Evolutionary conservation across 768 basidiomycete genomes (phyloP).

Genomic region (Mycena capillaripes): DNA sequence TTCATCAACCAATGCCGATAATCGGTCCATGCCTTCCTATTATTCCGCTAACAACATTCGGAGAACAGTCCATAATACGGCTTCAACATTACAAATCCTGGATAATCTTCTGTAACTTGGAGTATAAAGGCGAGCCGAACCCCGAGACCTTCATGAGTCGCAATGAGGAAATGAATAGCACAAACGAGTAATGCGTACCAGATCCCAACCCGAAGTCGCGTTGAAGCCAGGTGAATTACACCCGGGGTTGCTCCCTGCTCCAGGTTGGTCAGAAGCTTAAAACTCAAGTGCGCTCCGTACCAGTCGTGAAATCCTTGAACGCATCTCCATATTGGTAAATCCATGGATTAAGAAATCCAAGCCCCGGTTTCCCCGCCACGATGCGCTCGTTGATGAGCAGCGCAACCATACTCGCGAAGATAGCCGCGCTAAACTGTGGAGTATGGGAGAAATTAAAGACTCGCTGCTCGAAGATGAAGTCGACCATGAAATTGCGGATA

Average conservation of each 20-base stretch:
- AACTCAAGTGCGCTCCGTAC: no score
- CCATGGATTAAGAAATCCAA: slow-evolving; percentile 6
- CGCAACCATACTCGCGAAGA: slow-evolving; percentile 13
- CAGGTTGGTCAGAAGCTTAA: no score
- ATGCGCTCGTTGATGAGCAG: slow-evolving; percentile 13
- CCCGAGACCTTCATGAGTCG: slow-evolving; percentile 3
- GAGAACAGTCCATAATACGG: no score
- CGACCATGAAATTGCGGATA: not conserved
- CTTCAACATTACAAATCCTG: not conserved
- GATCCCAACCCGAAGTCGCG: not conserved
- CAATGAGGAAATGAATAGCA: no score
- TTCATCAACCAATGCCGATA: no score
- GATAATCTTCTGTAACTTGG: not conserved
- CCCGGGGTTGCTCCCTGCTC: not conserved
- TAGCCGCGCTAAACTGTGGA: not conserved
- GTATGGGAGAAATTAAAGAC: not conserved
- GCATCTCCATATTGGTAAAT: not conserved
- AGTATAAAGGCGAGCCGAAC: not conserved
- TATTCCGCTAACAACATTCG: no score
- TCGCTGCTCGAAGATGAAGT: not conserved
- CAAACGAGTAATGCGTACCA: not conserved
- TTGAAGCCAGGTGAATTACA: not conserved
- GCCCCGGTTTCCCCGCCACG: not conserved
- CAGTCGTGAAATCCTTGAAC: not conserved
- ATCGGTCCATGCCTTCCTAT: no score